Evolutionary conservation across 306 rosid species (phyloP).

Genomic region (Sesbania bispinosa): DNA sequence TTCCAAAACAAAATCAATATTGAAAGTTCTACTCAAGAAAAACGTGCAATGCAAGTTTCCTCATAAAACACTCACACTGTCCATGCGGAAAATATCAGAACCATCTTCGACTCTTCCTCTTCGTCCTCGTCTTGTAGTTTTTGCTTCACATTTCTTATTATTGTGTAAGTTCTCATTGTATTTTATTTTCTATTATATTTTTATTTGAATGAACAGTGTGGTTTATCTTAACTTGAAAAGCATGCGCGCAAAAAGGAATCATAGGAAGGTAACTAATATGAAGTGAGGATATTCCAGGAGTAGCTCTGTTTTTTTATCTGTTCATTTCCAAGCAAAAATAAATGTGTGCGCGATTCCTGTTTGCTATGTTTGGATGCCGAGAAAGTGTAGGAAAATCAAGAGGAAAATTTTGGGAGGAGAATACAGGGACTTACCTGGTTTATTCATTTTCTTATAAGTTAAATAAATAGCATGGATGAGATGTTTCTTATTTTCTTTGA

Average conservation of each 20-base stretch:
- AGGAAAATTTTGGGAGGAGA: background rate
- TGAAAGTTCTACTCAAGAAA: too few species aligned
- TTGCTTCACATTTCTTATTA: background rate
- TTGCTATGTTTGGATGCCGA: background rate
- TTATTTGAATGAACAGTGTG: background rate
- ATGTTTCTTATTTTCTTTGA: background rate
- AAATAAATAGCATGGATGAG: background rate
- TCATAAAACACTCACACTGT: background rate
- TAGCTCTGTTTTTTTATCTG: background rate
- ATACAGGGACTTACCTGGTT: too few species aligned
- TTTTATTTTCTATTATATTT: background rate
- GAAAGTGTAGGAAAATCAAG: background rate
- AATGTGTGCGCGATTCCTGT: background rate
- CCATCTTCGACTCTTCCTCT: background rate
- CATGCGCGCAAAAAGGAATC: too few species aligned
- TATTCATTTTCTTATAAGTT: background rate
- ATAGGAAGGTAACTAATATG: too few species aligned
- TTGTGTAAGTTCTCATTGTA: background rate
- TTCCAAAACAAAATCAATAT: background rate
- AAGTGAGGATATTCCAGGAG: too few species aligned
- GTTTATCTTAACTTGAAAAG: background rate
- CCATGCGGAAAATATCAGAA: background rate
- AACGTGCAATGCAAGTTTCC: conserved; percentile 2
- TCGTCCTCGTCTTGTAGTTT: background rate
- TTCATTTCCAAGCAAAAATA: background rate